Conservation (phyloP, 2,329 filamentous ascomycete species). For the Periconia digitata region DNA sequence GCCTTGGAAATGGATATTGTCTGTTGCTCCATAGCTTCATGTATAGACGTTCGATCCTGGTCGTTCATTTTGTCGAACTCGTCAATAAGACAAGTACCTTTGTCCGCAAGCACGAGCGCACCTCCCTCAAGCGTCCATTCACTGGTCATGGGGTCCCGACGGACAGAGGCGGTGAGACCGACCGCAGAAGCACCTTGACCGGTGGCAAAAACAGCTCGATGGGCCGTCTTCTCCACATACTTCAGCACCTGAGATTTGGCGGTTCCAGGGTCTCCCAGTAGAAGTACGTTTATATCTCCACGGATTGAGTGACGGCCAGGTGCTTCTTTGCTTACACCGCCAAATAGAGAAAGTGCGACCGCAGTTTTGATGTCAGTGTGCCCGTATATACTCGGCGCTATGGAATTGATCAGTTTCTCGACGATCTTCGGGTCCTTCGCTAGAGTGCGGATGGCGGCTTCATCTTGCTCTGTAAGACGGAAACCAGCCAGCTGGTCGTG, state of each 20-base stretch:
- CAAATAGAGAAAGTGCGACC: conserved; percentile 89
- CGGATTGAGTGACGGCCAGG: conserved; percentile 86
- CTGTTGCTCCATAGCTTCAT: conserved; percentile 99
- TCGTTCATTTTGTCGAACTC: conserved; percentile 99
- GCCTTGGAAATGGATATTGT: conserved; percentile 99
- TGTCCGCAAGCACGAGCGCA: conserved; percentile 90
- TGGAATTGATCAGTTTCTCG: conserved; percentile 88
- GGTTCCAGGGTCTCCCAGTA: conserved; percentile 95
- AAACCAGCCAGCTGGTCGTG: conserved; percentile 98
- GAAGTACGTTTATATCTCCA: conserved; percentile 96
- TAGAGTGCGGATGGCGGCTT: conserved; percentile 85
- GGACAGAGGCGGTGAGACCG: conserved; percentile 94
- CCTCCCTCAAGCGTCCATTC: conserved; percentile 98
- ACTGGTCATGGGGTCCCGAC: conserved; percentile 89
- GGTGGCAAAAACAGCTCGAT: conserved; percentile 94
- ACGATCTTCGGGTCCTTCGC: conserved; percentile 87
- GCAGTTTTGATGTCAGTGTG: conserved; percentile 97
- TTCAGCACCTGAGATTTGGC: conserved; percentile 98
- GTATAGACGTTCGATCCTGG: conserved; percentile 94
- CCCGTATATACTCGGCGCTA: conserved; percentile 96
- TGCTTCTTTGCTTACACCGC: conserved; percentile 89
- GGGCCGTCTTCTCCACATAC: conserved; percentile 96
- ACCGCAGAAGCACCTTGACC: conserved; percentile 97
- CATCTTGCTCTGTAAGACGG: conserved; percentile 91
- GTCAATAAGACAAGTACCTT: conserved; percentile 93